Base-by-base conservation (phyloP, 768 basidiomycete species). In the Tylopilus cervinicoccineus region DNA sequence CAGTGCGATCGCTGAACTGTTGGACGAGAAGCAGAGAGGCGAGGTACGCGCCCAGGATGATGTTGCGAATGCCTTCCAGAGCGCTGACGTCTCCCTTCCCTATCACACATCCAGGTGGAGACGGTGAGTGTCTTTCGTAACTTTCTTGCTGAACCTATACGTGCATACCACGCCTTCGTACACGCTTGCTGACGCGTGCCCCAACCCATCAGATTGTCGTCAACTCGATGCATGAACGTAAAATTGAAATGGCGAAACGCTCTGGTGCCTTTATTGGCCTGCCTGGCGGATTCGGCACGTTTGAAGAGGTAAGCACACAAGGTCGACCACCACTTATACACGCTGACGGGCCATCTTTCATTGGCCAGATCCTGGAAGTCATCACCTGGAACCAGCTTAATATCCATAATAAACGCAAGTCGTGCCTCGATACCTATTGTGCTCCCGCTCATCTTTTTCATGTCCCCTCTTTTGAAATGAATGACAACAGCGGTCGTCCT, bases 251-350 rank as follows among this genome's bases (percentile, higher is more conserved):
- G 93, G 93, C 94, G 0, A 79, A 78, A 54, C 73, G 86, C 9
- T 80, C 80, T 0, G 76, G 78, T 16, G 93, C 83, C 0, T 99
- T 99, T 58, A 71, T 97, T 39, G 90, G 84, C 11, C 72, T 99
- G 17, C 94, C 95, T 2, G 95, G 95, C 17, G 95, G 95, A 0
- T 96, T 83, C 61, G 95, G 95, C 10, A 97, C 94, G 0, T 90
- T 92, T 54, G 96, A 99, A 69, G 95, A 97, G 78, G 88, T 67
- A 50, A 6, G 47, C 13, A 27, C 19, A 19, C n/a, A n/a, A n/a
- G 6, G 8, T 3, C 19, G 9, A 19, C 19, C 10, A 11, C 33
- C 9, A 11, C n/a, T 11, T n/a, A 17, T 26, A 45, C 48, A 19
- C 31, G 7, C 33, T 55, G 32, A 59, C 49, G 27, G 34, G 37